phyloP scores from a whole-genome alignment of 805 yeast species.

The Kodamaea nitidulidarum region DNA sequence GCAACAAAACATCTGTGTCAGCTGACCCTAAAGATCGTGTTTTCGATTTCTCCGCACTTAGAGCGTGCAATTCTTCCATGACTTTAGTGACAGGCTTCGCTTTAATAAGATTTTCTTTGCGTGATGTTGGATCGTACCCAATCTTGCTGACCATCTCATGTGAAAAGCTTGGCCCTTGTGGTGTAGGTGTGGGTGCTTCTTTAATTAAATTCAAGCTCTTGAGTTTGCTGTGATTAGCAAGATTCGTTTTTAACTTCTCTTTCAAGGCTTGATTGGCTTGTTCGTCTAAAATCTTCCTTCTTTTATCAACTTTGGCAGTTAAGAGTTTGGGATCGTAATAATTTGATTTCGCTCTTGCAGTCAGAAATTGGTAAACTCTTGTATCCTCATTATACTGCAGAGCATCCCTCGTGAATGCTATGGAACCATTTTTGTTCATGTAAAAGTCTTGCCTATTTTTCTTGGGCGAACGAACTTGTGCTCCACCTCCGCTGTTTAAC shows the following conservation, averaged over 20 bases:
- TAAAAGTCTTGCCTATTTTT: constrained; percentile 36
- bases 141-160: constrained; percentile 33
- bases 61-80: constrained; percentile 21
- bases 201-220: constrained; percentile 19
- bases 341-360: constrained; percentile 14
- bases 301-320: constrained; percentile 34
- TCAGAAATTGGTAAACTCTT: constrained; percentile 16
- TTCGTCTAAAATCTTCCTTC: constrained; percentile 25
- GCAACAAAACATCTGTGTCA: constrained; percentile 14
- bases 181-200: constrained; percentile 14
- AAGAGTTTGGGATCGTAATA: constrained; percentile 47
- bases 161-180: constrained; percentile 18
- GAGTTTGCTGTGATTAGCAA: constrained; percentile 17
- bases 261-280: constrained; percentile 32
- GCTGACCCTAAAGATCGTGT: constrained; percentile 16
- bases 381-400: constrained; percentile 22
- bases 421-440: constrained; percentile 25
- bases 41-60: constrained; percentile 17
- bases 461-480: constrained; percentile 54
- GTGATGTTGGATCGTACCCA: constrained; percentile 52
- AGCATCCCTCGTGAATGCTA: constrained; percentile 12
- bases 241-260: constrained; percentile 26
- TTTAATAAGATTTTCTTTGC: constrained; percentile 8
- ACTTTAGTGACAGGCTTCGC: constrained; percentile 8
- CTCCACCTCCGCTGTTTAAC: constrained; percentile 60